A percentile compares a stretch with the other conserved stretches of the same genome.
Evolutionary conservation across 352 stramenopile genomes (phyloP).

Genomic region (Phytopythium litorale): DNA sequence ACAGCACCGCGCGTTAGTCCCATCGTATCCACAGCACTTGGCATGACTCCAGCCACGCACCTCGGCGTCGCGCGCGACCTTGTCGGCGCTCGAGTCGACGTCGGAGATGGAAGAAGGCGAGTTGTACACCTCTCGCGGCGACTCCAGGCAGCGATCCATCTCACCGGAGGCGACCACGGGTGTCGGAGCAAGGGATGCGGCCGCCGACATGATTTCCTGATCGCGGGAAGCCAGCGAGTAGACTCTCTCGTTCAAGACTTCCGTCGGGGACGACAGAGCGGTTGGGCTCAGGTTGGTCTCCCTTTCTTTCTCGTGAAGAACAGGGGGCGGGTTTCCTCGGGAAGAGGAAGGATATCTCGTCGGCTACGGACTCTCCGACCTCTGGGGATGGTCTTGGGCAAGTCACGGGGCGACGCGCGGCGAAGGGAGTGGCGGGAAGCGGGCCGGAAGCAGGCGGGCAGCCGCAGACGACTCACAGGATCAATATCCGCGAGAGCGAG

Average conservation of each 20-base stretch:
- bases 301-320: background rate
- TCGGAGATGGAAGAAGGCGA: slow-evolving; percentile 69
- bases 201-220: background rate
- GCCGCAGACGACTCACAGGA: background rate
- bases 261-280: background rate
- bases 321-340: background rate
- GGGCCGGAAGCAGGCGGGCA: too few relatives aligned
- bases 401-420: background rate
- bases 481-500: background rate
- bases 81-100: slow-evolving; percentile 35
- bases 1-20: background rate
- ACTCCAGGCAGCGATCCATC: slow-evolving; percentile 28
- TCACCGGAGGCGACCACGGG: slow-evolving; percentile 6
- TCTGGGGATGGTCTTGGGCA: too few relatives aligned
- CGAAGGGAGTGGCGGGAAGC: too few relatives aligned
- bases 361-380: too few relatives aligned
- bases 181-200: background rate
- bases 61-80: slow-evolving; percentile 14
- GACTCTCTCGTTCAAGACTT: background rate
- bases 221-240: background rate
- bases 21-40: background rate
- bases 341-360: too few relatives aligned
- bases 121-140: slow-evolving; percentile 33
- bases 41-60: slow-evolving; percentile 5
- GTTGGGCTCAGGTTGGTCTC: background rate